phyloP scores from a whole-genome alignment of 371 early-diverging fungal genomes.

The Polyrhizophydium stewartii region DNA sequence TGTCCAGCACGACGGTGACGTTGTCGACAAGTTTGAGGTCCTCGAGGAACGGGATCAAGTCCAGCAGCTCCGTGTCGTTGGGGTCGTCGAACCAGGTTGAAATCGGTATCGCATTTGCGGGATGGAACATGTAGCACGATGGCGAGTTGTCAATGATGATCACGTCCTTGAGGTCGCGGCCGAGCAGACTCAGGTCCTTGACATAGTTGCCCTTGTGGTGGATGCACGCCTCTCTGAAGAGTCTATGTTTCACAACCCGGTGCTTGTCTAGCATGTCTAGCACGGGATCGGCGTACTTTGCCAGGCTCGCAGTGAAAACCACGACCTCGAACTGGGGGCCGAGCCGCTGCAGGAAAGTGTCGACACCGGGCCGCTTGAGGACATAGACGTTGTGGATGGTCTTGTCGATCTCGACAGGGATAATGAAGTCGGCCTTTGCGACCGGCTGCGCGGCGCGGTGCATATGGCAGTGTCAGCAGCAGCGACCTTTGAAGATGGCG shows the following conservation, averaged over 20 bases:
- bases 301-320: constrained; percentile 92
- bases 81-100: constrained; percentile 96
- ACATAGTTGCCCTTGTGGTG: constrained; percentile 94
- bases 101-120: constrained; percentile 92
- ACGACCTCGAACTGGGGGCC: constrained; percentile 90
- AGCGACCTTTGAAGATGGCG: background rate
- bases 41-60: constrained; percentile 88
- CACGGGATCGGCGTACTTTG: constrained; percentile 97
- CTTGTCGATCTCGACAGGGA: constrained; percentile 88
- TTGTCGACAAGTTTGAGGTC: constrained; percentile 85
- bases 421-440: constrained; percentile 78
- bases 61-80: constrained; percentile 90
- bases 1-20: constrained; percentile 75
- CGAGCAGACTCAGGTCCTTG: constrained; percentile 86
- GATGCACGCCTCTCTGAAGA: constrained; percentile 95
- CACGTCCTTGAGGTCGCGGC: constrained; percentile 73
- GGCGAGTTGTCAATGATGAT: constrained; percentile 91
- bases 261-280: constrained; percentile 86
- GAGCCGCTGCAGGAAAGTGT: constrained; percentile 82
- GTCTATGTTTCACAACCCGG: constrained; percentile 78
- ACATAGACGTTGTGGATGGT: constrained; percentile 92
- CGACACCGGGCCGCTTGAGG: constrained; percentile 92
- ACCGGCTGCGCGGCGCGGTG: constrained; percentile 44
- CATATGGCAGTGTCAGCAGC: background rate
- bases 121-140: constrained; percentile 90